phyloP scores from a whole-genome alignment of 208 protist genomes.

The Wallacemonas sp. region DNA sequence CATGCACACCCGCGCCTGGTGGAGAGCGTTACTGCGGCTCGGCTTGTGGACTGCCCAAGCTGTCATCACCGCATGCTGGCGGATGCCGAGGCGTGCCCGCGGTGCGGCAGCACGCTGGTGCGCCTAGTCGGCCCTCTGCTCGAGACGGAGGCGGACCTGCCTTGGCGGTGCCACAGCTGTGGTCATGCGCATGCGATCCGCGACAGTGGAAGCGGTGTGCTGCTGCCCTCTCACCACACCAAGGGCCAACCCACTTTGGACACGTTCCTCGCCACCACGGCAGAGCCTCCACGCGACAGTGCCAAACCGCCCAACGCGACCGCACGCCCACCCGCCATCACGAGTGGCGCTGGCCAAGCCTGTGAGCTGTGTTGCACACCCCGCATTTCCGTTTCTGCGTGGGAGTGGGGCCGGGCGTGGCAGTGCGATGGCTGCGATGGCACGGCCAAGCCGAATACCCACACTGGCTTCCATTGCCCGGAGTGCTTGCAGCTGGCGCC shows the following conservation, averaged over 20 bases:
- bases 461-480: slow-evolving; percentile 35
- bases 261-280: background rate
- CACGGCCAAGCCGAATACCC: slow-evolving; percentile 9
- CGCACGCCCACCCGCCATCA: too few relatives aligned
- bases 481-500: slow-evolving; percentile 44
- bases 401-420: slow-evolving; percentile 44
- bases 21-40: slow-evolving; percentile 23
- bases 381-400: slow-evolving; percentile 31
- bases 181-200: slow-evolving; percentile 25
- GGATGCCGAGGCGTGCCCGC: slow-evolving; percentile 30
- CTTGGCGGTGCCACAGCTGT: slow-evolving; percentile 45
- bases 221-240: background rate
- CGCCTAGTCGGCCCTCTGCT: slow-evolving; percentile 29
- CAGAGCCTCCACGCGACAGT: background rate
- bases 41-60: slow-evolving; percentile 39
- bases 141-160: slow-evolving; percentile 32
- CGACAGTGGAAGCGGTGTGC: background rate
- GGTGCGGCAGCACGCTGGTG: slow-evolving; percentile 33
- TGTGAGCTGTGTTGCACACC: slow-evolving; percentile 37
- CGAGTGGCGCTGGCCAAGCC: background rate
- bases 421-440: slow-evolving; percentile 32
- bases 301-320: too few relatives aligned
- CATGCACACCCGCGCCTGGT: slow-evolving; percentile 42
- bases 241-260: background rate
- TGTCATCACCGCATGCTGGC: slow-evolving; percentile 31